phyloP scores from a whole-genome alignment of 2,329 filamentous ascomycete species.

The Pseudogymnoascus sp. region DNA sequence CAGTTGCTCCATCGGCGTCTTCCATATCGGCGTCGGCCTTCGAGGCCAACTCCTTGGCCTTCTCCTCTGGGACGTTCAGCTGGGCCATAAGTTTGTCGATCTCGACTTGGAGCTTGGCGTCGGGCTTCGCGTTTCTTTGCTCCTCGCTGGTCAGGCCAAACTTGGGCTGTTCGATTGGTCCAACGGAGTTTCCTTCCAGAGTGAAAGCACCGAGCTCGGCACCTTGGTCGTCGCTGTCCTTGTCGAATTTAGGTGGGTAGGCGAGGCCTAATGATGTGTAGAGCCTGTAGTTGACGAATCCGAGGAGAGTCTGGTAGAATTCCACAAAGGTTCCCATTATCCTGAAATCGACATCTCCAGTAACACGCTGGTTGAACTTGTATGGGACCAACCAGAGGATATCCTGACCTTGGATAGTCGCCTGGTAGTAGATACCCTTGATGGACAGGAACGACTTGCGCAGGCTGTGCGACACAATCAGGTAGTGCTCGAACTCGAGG shows the following conservation, averaged over 20 bases:
- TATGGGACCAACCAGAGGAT: slow-evolving; percentile 96
- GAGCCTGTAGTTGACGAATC: slow-evolving; percentile 91
- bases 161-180: slow-evolving; percentile 43
- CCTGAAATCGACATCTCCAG: slow-evolving; percentile 91
- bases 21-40: slow-evolving; percentile 32
- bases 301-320: slow-evolving; percentile 93
- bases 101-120: slow-evolving; percentile 55
- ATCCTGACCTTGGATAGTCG: slow-evolving; percentile 92
- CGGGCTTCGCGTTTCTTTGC: slow-evolving; percentile 39
- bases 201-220: slow-evolving; percentile 88
- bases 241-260: slow-evolving; percentile 92
- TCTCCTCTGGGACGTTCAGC: slow-evolving; percentile 48
- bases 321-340: slow-evolving; percentile 99
- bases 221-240: slow-evolving; percentile 76
- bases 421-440: slow-evolving; percentile 99
- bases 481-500: slow-evolving; percentile 95
- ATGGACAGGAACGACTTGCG: slow-evolving; percentile 97
- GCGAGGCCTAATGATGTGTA: slow-evolving; percentile 88
- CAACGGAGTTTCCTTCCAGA: slow-evolving; percentile 65
- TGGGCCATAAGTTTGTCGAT: slow-evolving; percentile 63
- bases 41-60: slow-evolving; percentile 34
- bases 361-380: slow-evolving; percentile 91
- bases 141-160: slow-evolving; percentile 45
- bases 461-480: slow-evolving; percentile 84
- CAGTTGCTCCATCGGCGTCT: slow-evolving; percentile 41